phyloP scores from a whole-genome alignment of 768 basidiomycete genomes.

The Suillus tomentosus region DNA sequence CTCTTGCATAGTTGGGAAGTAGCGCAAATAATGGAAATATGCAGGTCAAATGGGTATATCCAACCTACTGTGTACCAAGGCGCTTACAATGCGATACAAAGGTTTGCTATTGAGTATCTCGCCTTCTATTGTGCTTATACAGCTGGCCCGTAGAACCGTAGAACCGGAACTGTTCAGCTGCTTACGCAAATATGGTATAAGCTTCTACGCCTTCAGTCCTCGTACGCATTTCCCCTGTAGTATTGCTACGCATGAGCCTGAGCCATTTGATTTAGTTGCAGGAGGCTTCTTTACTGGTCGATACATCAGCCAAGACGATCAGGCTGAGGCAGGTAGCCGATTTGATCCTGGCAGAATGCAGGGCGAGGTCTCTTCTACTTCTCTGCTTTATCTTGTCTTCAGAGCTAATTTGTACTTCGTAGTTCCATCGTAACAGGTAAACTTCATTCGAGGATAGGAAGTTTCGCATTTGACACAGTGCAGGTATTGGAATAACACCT shows the following conservation, averaged over 20 bases:
- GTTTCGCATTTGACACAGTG: constrained; percentile 9
- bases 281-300: constrained; percentile 45
- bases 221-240: constrained; percentile 20
- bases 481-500: constrained; percentile 56
- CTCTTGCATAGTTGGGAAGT: constrained; percentile 34
- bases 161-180: constrained; percentile 25
- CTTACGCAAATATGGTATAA: constrained; percentile 30
- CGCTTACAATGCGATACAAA: constrained; percentile 28
- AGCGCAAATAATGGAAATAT: constrained; percentile 32
- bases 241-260: not conserved
- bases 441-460: constrained; percentile 24
- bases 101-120: constrained; percentile 12
- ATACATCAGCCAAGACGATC: constrained; percentile 36
- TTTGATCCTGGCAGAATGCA: constrained; percentile 51
- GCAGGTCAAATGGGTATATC: constrained; percentile 25
- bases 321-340: constrained; percentile 53
- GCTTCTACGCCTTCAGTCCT: constrained; percentile 38
- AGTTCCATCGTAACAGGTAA: constrained; percentile 44
- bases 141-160: not conserved
- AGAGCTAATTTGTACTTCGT: not conserved
- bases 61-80: constrained; percentile 32
- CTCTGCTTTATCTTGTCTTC: not conserved
- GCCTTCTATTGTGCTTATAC: not conserved
- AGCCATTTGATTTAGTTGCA: constrained; percentile 26
- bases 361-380: constrained; percentile 41